Conservation (phyloP, 768 basidiomycete genomes). For the Panaeolus cyanescens region DNA sequence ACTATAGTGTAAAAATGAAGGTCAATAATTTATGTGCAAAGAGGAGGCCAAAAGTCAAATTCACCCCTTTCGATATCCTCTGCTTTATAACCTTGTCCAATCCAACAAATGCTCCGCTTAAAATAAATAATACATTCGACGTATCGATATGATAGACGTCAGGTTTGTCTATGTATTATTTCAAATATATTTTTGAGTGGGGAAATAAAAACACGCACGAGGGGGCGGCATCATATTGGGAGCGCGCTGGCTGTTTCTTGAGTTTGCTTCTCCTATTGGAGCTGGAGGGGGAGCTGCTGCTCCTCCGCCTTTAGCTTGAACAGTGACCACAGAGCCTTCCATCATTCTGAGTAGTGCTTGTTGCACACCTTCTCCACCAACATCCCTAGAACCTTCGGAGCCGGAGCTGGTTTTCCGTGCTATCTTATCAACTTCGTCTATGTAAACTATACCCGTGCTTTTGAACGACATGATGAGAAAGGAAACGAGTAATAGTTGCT, state of each 20-base stretch:
- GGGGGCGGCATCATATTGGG: conserved; percentile 31
- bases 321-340: conserved; percentile 86
- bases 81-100: conserved; percentile 80
- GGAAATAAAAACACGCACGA: conserved; percentile 23
- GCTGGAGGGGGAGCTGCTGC: conserved; percentile 44
- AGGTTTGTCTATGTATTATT: conserved; percentile 43
- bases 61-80: conserved; percentile 81
- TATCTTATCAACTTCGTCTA: conserved; percentile 96
- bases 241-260: conserved; percentile 51
- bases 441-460: conserved; percentile 93
- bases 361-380: conserved; percentile 95
- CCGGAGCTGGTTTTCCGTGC: conserved; percentile 64
- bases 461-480: background rate
- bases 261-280: conserved; percentile 44
- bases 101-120: conserved; percentile 95
- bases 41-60: conserved; percentile 26
- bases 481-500: background rate
- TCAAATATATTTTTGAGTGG: conserved; percentile 3
- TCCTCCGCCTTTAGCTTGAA: conserved; percentile 69
- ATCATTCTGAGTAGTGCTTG: conserved; percentile 92
- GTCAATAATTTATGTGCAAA: conserved; percentile 4
- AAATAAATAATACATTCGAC: conserved; percentile 89
- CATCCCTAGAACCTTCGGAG: conserved; percentile 77
- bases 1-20: conserved; percentile 44
- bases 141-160: conserved; percentile 83